Conservation (phyloP, 331 rosid species). For the Malus hybrid region DNA sequence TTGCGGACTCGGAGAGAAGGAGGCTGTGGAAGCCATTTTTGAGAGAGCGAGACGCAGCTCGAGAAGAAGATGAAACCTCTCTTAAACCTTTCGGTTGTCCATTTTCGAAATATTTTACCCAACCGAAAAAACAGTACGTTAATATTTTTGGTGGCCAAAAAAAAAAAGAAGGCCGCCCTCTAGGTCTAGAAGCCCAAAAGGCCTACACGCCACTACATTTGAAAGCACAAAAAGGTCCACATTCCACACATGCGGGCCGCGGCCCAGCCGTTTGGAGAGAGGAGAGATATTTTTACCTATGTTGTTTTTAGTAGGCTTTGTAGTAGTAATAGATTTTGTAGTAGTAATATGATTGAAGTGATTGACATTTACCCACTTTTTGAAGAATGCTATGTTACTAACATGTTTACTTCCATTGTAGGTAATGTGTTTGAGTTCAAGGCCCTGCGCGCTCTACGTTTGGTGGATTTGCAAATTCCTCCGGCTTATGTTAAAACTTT, state of each 20-base stretch:
- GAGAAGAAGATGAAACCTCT: slow-evolving; percentile 34
- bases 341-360: too few relatives aligned
- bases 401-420: neutral
- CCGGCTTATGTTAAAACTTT: neutral
- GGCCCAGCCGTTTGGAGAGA: neutral
- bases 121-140: neutral
- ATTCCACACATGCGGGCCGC: neutral
- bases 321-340: too few relatives aligned
- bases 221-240: neutral
- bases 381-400: too few relatives aligned
- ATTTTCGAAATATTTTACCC: neutral
- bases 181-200: neutral
- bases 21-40: slow-evolving; percentile 42
- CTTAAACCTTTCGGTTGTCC: slow-evolving; percentile 35
- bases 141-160: neutral
- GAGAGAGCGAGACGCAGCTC: neutral
- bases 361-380: too few relatives aligned
- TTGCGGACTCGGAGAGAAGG: slow-evolving; percentile 30
- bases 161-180: too few relatives aligned
- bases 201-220: neutral
- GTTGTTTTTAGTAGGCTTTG: too few relatives aligned
- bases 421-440: neutral
- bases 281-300: too few relatives aligned
- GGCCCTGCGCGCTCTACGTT: neutral
- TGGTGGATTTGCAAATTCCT: neutral